phyloP scores from a whole-genome alignment of 2,329 filamentous ascomycete species.

The Dryadomyces quercus-mongolicae region DNA sequence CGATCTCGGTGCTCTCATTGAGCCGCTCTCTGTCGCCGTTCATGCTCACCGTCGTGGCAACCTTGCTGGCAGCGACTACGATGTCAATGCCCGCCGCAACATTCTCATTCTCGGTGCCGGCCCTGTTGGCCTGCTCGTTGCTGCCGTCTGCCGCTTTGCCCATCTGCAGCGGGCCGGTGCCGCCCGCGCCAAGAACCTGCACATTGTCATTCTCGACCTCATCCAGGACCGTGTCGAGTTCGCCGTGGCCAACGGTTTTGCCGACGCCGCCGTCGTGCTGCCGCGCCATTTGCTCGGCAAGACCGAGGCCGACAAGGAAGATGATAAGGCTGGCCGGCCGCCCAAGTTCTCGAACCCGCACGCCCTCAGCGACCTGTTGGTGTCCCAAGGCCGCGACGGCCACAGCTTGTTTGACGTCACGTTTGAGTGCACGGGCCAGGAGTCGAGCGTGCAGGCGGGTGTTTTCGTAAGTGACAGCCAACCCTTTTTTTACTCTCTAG shows the following conservation, averaged over 20 bases:
- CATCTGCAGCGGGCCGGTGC: slow-evolving; percentile 24
- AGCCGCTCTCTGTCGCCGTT: slow-evolving; percentile 48
- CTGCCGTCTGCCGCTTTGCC: slow-evolving; percentile 33
- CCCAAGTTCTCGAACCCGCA: slow-evolving; percentile 29
- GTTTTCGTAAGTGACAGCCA: slow-evolving; percentile 60
- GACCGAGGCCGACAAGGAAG: slow-evolving; percentile 39
- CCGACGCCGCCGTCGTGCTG: slow-evolving; percentile 38
- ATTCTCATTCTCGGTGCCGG: slow-evolving; percentile 49
- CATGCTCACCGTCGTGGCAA: slow-evolving; percentile 38
- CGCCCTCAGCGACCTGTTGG: slow-evolving; percentile 19
- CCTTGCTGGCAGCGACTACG: slow-evolving; percentile 24
- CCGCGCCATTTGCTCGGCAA: slow-evolving; percentile 34
- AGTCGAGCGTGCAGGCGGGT: slow-evolving; percentile 60
- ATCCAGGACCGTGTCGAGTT: slow-evolving; percentile 45
- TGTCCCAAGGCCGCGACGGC: slow-evolving; percentile 30
- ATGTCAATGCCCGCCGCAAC: not conserved
- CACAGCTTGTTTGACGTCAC: slow-evolving; percentile 47
- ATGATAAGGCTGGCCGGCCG: slow-evolving; percentile 29
- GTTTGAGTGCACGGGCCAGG: slow-evolving; percentile 71
- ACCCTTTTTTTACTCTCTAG: not conserved
- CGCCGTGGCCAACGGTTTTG: slow-evolving; percentile 42
- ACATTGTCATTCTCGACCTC: slow-evolving; percentile 43
- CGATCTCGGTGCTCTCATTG: slow-evolving; percentile 43
- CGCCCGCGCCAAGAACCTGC: slow-evolving; percentile 18
- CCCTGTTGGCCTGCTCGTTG: slow-evolving; percentile 46